Percentiles rank a stretch among this genome's conserved stretches.
Conservation (phyloP, 2,329 filamentous ascomycete species). For the Colletotrichum somersetense region DNA sequence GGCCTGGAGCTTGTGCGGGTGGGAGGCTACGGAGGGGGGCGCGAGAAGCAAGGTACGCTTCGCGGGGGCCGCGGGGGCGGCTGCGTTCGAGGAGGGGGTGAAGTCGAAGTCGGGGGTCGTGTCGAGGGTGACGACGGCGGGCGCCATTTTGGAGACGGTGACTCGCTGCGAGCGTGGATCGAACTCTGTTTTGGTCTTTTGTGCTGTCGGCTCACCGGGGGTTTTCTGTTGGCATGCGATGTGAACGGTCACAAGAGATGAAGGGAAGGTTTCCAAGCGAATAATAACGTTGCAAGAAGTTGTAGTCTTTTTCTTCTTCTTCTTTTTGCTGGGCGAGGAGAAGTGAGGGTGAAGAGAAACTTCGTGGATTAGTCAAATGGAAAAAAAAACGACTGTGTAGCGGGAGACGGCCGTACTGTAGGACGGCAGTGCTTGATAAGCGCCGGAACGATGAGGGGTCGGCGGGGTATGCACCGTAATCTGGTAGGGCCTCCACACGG, state of each 20-base stretch:
- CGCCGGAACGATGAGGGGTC: conserved; percentile 39
- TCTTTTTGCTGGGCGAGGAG: conserved; percentile 8
- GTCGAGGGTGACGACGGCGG: conserved; percentile 67
- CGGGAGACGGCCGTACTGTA: conserved; percentile 25
- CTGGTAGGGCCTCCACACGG: conserved; percentile 19
- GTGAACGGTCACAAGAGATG: neutral
- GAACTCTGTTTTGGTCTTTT: neutral
- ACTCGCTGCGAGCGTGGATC: neutral
- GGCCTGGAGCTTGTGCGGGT: conserved; percentile 80
- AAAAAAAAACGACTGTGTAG: conserved; percentile 30
- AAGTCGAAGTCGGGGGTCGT: conserved; percentile 66
- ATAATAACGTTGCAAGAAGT: neutral
- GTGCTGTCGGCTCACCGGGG: neutral
- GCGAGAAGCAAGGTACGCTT: conserved; percentile 84
- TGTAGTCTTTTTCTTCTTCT: conserved; percentile 10
- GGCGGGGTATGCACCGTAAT: conserved; percentile 40
- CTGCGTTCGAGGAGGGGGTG: conserved; percentile 46
- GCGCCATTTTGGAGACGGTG: conserved; percentile 58
- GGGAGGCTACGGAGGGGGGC: conserved; percentile 88
- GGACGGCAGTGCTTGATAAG: conserved; percentile 35
- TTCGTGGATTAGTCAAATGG: conserved; percentile 37
- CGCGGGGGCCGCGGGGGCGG: conserved; percentile 46
- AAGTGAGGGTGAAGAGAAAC: conserved; percentile 14
- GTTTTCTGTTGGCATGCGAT: neutral
- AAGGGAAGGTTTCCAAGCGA: neutral